Conservation (phyloP, 139 green algal genomes). For the Klebsormidium nitens region DNA sequence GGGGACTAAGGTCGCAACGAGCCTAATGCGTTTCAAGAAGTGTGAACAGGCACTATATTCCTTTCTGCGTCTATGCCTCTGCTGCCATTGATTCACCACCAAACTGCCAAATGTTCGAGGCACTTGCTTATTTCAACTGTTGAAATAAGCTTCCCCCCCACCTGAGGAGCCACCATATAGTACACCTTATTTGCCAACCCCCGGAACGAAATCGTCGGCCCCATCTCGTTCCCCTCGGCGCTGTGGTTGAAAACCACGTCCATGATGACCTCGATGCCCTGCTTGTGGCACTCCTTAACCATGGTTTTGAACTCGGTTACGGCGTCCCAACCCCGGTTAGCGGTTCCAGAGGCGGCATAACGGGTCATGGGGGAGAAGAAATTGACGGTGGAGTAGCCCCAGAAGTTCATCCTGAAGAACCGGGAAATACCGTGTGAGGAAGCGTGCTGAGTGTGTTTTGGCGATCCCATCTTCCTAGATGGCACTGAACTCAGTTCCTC, state of each 20-base stretch:
- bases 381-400: conserved; percentile 95
- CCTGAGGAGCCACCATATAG: conserved; percentile 83
- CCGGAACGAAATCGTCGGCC: conserved; percentile 84
- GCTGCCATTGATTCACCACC: no score
- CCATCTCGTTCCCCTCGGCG: conserved; percentile 91
- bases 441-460: no score
- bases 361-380: conserved; percentile 93
- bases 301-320: conserved; percentile 87
- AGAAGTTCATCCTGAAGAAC: conserved; percentile 90
- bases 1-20: no score
- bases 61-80: no score
- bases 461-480: no score
- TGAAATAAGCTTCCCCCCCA: conserved; percentile 2
- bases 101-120: not conserved
- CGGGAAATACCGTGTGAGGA: no score
- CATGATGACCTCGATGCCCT: conserved; percentile 96
- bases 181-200: conserved; percentile 95
- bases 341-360: conserved; percentile 49
- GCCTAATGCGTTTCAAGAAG: no score
- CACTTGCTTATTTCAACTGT: not conserved
- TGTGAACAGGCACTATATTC: no score
- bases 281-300: conserved; percentile 74
- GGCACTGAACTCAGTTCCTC: no score
- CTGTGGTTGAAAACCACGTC: conserved; percentile 99
- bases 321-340: conserved; percentile 36